phyloP scores from a whole-genome alignment of 108 stramenopile genomes.

The Discostella pseudostelligera region DNA sequence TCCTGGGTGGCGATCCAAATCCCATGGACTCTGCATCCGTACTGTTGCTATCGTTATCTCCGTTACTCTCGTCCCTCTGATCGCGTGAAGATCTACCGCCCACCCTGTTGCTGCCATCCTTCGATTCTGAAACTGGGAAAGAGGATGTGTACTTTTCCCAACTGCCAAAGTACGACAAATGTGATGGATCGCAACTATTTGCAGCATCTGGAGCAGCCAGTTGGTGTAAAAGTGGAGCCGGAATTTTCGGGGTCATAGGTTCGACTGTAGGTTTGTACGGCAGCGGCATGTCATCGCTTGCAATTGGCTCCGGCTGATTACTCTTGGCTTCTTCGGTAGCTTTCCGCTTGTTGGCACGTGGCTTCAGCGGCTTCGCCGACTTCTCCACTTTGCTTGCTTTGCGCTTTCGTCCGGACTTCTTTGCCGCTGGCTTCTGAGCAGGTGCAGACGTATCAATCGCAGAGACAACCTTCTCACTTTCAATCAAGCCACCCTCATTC shows the following conservation, averaged over 20 bases:
- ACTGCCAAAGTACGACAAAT: conserved; percentile 12
- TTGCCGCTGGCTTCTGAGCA: not conserved
- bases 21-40: conserved; percentile 7
- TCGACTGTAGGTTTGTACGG: not conserved
- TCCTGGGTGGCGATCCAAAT: conserved; percentile 37
- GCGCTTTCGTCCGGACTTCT: not conserved
- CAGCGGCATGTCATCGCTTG: not conserved
- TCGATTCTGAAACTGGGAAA: not conserved
- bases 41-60: conserved; percentile 14
- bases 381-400: no score
- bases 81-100: conserved; percentile 7
- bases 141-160: conserved; percentile 19
- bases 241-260: no score
- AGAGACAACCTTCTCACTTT: conserved; percentile 3
- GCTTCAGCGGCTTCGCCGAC: not conserved
- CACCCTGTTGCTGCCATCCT: not conserved
- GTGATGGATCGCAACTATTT: not conserved
- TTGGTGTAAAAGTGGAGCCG: not conserved
- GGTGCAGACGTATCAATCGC: not conserved
- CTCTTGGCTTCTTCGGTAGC: not conserved
- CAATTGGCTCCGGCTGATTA: not conserved
- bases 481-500: not conserved
- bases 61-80: conserved; percentile 31
- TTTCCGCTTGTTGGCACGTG: conserved; percentile 6
- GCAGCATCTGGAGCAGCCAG: conserved; percentile 2